phyloP scores from a whole-genome alignment of 2,329 filamentous ascomycete species.

The Fusarium brevicatenulatum region DNA sequence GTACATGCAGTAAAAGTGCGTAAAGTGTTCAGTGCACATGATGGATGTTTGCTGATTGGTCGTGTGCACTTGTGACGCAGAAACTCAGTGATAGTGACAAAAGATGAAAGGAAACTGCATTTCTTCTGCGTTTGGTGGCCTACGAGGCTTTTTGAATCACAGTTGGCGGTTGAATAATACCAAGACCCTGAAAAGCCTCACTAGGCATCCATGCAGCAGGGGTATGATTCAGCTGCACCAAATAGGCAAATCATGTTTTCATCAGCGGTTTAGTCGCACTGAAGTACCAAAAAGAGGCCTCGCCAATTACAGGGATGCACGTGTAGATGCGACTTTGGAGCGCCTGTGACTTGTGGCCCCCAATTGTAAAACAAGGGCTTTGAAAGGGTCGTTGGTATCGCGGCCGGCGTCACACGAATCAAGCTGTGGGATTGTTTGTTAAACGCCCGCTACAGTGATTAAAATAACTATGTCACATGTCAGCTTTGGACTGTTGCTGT shows the following conservation, averaged over 20 bases:
- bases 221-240: background rate
- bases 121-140: background rate
- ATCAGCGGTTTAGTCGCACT: background rate
- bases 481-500: accelerated
- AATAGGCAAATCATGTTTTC: slow-evolving; percentile 3
- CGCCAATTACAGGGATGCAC: slow-evolving; percentile 2
- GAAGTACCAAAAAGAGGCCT: slow-evolving; percentile 16
- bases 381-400: background rate
- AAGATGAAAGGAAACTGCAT: background rate
- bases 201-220: slow-evolving; percentile 8
- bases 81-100: background rate
- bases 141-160: background rate
- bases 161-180: too few species aligned
- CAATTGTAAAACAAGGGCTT: background rate
- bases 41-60: background rate
- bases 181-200: background rate
- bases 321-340: background rate
- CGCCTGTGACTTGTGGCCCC: background rate
- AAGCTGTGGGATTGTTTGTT: background rate
- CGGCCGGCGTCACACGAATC: background rate
- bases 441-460: too few species aligned
- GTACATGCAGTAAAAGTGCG: slow-evolving; percentile 12
- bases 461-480: background rate
- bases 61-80: background rate
- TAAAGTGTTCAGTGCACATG: slow-evolving; percentile 24